phyloP scores from a whole-genome alignment of 2,329 filamentous ascomycete species.

The Diaporthe vexans region DNA sequence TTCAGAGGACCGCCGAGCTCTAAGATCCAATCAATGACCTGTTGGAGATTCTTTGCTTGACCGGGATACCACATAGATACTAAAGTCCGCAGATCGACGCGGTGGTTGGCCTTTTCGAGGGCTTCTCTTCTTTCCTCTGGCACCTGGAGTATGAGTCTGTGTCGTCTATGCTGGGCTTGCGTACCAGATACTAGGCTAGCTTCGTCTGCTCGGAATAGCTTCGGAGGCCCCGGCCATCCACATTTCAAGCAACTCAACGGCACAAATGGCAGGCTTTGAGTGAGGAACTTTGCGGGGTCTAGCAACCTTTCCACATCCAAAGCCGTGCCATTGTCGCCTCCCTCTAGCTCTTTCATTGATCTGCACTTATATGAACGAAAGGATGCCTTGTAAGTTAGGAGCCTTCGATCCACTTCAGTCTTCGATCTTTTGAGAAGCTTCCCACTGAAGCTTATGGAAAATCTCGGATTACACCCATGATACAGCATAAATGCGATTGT shows the following conservation, averaged over 20 bases:
- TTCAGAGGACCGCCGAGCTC: background rate
- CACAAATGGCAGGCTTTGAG: too few relatives aligned
- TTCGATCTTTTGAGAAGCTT: background rate
- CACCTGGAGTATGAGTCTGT: background rate
- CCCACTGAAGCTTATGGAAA: background rate
- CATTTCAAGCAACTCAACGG: background rate
- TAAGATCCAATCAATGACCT: slow-evolving; percentile 11
- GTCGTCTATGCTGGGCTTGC: background rate
- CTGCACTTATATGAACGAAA: background rate
- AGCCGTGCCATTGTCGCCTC: background rate
- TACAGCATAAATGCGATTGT: slow-evolving; percentile 14
- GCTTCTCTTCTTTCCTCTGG: background rate
- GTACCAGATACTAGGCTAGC: background rate
- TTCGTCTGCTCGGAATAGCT: background rate
- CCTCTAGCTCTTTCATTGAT: background rate
- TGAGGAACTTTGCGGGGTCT: background rate
- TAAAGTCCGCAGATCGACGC: background rate
- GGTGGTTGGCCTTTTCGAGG: background rate
- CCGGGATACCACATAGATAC: background rate
- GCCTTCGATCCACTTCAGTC: background rate
- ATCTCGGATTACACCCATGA: background rate
- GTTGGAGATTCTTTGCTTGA: slow-evolving; percentile 1
- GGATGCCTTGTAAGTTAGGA: background rate
- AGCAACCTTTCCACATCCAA: background rate
- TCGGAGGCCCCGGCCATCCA: background rate